phyloP scores from a whole-genome alignment of 208 protist genomes.

The Crithidia fasciculata region DNA sequence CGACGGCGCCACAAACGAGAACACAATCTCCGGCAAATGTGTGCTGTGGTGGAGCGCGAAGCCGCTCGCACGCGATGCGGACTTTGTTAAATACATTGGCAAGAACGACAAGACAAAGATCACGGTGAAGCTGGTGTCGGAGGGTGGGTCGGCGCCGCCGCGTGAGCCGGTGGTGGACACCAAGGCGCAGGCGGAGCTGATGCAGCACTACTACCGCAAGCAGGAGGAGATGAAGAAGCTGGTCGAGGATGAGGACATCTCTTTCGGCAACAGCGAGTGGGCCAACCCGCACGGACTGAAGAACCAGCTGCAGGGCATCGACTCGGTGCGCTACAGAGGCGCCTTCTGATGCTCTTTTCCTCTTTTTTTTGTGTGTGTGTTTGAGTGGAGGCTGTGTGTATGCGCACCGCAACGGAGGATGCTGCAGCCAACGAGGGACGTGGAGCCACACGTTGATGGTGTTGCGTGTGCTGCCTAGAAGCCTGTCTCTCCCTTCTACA shows the following conservation, averaged over 20 bases:
- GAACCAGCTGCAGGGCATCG: conserved; percentile 86
- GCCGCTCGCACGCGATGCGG: conserved; percentile 72
- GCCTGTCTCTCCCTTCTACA: too few relatives aligned
- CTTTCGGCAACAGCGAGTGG: conserved; percentile 90
- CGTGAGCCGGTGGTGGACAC: conserved; percentile 85
- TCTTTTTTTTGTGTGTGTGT: neutral
- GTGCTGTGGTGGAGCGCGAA: conserved; percentile 92
- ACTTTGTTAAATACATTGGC: conserved; percentile 87
- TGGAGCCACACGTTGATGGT: too few relatives aligned
- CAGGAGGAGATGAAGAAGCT: conserved; percentile 95
- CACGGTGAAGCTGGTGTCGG: conserved; percentile 86
- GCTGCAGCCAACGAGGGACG: too few relatives aligned
- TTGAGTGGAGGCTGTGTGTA: too few relatives aligned
- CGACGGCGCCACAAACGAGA: conserved; percentile 83
- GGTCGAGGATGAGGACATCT: conserved; percentile 90
- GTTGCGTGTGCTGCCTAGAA: too few relatives aligned
- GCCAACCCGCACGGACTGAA: conserved; percentile 89
- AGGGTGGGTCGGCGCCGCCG: conserved; percentile 75
- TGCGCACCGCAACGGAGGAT: too few relatives aligned
- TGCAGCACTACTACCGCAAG: conserved; percentile 92
- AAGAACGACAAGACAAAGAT: conserved; percentile 95
- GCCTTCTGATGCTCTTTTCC: conserved; percentile 15
- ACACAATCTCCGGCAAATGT: conserved; percentile 63
- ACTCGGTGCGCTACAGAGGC: conserved; percentile 64
- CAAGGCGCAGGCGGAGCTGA: conserved; percentile 88